phyloP scores from a whole-genome alignment of 306 rosid species.

The Arachis stenosperma region DNA sequence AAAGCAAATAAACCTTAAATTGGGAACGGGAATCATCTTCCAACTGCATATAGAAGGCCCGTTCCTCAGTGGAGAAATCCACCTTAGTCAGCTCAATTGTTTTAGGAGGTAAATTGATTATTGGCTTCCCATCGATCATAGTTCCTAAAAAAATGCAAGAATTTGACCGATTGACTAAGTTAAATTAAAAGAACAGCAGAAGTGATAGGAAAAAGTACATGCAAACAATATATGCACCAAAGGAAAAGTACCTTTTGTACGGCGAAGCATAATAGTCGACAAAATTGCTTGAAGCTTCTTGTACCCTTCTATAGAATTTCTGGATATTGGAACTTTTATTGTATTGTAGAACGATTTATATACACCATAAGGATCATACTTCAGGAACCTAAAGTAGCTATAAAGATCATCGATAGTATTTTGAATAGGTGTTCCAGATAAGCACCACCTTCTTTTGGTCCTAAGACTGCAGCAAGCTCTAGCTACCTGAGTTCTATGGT shows the following conservation, averaged over 20 bases:
- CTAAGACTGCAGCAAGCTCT: constrained; percentile 97
- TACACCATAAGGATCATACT: constrained; percentile 88
- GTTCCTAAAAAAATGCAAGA: constrained; percentile 60
- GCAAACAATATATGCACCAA: too few relatives aligned
- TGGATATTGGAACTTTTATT: constrained; percentile 89
- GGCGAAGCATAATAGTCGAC: constrained; percentile 98
- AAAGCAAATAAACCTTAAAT: constrained; percentile 71
- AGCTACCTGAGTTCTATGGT: constrained; percentile 98
- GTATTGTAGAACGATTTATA: constrained; percentile 82
- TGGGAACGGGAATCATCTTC: constrained; percentile 88
- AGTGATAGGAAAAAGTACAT: too few relatives aligned
- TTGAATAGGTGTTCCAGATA: constrained; percentile 98
- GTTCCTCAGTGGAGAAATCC: constrained; percentile 83
- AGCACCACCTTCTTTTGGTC: constrained; percentile 98
- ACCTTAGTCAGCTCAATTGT: constrained; percentile 67
- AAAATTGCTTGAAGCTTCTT: constrained; percentile 97
- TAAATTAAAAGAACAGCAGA: too few relatives aligned
- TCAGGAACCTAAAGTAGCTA: constrained; percentile 96
- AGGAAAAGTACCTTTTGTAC: constrained; percentile 75
- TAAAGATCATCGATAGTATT: constrained; percentile 90
- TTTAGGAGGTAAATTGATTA: constrained; percentile 85
- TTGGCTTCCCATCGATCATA: constrained; percentile 87
- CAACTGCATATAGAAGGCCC: constrained; percentile 87
- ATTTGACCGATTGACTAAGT: too few relatives aligned
- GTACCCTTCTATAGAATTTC: constrained; percentile 80